phyloP scores from a whole-genome alignment of 2,329 filamentous ascomycete genomes.

The Scedosporium dehoogii region DNA sequence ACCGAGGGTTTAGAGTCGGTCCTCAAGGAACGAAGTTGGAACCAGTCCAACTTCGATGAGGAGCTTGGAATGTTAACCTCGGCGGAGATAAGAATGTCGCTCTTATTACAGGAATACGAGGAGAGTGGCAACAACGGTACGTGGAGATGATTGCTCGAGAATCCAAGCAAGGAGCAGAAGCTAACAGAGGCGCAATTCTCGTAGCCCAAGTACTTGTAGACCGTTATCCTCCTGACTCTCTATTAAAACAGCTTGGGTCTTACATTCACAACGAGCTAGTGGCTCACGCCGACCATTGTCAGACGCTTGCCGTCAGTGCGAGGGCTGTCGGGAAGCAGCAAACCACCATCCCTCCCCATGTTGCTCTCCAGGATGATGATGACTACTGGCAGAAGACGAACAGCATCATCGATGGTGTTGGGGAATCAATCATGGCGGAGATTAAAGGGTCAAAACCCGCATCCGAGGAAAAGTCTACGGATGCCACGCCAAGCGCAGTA shows the following conservation, averaged over 20 bases:
- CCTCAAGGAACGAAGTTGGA: slow-evolving; percentile 23
- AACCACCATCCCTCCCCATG: background rate
- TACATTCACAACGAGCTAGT: slow-evolving; percentile 22
- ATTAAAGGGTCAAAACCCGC: background rate
- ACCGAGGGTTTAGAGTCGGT: slow-evolving; percentile 43
- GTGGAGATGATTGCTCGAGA: slow-evolving; percentile 11
- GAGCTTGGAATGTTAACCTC: slow-evolving; percentile 24
- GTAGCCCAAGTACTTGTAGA: slow-evolving; percentile 22
- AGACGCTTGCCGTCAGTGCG: slow-evolving; percentile 1
- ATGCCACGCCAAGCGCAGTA: background rate
- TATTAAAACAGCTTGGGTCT: slow-evolving; percentile 18
- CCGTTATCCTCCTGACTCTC: slow-evolving; percentile 29
- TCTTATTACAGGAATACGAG: slow-evolving; percentile 20
- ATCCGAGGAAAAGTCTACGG: background rate
- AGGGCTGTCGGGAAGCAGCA: background rate
- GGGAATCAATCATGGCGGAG: background rate
- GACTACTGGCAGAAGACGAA: slow-evolving; percentile 6
- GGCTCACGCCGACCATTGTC: slow-evolving; percentile 23
- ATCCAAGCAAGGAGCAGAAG: background rate
- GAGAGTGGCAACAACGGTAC: slow-evolving; percentile 15
- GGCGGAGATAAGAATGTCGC: slow-evolving; percentile 22
- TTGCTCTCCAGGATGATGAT: slow-evolving; percentile 3
- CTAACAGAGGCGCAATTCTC: slow-evolving; percentile 12
- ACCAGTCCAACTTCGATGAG: slow-evolving; percentile 21
- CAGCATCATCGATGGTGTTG: background rate